Base-by-base conservation (phyloP, 495 filamentous ascomycete genomes). In the Sabuloglossum arenarium region DNA sequence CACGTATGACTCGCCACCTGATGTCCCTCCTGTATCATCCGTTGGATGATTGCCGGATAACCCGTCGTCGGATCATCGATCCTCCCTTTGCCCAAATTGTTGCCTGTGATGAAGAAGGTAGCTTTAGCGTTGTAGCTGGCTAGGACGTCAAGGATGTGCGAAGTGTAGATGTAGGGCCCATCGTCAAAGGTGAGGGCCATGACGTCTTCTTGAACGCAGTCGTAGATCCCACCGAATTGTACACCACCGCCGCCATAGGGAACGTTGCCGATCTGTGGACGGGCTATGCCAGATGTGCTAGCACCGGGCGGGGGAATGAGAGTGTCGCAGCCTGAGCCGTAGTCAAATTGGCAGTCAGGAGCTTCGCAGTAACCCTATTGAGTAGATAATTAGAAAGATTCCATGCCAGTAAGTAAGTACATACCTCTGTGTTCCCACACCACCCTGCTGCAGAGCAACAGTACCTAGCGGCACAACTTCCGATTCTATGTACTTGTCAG, bases 131-230 rank as follows among this genome's bases (percentile, higher is more conserved):
- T 30, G 37, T 24, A 45, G 19, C 29, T 28, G 27, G 60, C 62
- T 2, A 68, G 54, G 14, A 59, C 39, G 19, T 70, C 67, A 37
- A 70, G 55, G 43, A 70, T 53, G 9, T 60, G 59, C 21, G 16
- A 39, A 19, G 67, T 70, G 56, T 65, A 69, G 27, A 58, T 34
- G 57, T 61, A 72, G n/a, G 71, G 71, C 6, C 70, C 70, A 42
- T 73, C 70, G 53, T 73, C 70, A 49, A 70, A 73, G 0, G 70
- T 73, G 34, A 73, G 56, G 10, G 70, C 71, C 19, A 70, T 62
- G 19, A 59, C 61, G 5, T 67, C 67, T 28, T 66, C 57, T 29
- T 28, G 23, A 60, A 59, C 21, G 37, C 54, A 56, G 54, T 45
- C 43, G n/a, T 30, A 43, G 37, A 56, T 56, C 8, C 45, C 45